These are phyloP conservation scores for Boletellus sp. DNA, from an alignment of 768 basidiomycete species.

Conservation along the genomic window DNA sequence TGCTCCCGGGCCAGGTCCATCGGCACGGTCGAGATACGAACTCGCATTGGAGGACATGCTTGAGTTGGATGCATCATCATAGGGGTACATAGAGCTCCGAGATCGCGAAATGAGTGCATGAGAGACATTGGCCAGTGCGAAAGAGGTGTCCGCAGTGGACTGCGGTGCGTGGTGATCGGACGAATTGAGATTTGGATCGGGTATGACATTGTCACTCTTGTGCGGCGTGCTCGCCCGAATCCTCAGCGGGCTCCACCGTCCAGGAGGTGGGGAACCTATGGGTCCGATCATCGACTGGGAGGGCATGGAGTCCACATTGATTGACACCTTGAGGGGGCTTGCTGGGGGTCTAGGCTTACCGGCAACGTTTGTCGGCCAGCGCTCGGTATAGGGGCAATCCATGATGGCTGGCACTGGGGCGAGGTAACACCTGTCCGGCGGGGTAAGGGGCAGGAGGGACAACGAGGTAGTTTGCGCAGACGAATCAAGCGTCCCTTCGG, in stretches of 20 bases:
- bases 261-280: constrained; percentile 11
- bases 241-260: constrained; percentile 11
- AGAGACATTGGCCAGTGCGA: constrained; percentile 6
- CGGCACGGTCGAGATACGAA: background rate
- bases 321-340: constrained; percentile 23
- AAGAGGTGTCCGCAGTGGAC: background rate
- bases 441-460: constrained; percentile 21
- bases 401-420: constrained; percentile 9
- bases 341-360: constrained; percentile 8
- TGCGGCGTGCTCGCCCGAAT: constrained; percentile 27
- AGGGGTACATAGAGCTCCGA: constrained; percentile 11
- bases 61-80: constrained; percentile 6
- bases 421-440: constrained; percentile 23
- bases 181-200: background rate
- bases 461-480: constrained; percentile 10
- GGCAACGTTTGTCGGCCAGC: constrained; percentile 13
- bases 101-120: constrained; percentile 23
- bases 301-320: background rate
- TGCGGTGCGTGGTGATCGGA: background rate
- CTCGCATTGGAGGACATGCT: constrained; percentile 4
- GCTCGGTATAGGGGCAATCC: constrained; percentile 22
- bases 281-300: constrained; percentile 1
- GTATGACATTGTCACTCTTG: constrained; percentile 3
- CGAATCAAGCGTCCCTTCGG: constrained; percentile 9
- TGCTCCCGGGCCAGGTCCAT: background rate